phyloP scores from a whole-genome alignment of 2,329 filamentous ascomycete genomes.

The Phialemoniopsis sp. region DNA sequence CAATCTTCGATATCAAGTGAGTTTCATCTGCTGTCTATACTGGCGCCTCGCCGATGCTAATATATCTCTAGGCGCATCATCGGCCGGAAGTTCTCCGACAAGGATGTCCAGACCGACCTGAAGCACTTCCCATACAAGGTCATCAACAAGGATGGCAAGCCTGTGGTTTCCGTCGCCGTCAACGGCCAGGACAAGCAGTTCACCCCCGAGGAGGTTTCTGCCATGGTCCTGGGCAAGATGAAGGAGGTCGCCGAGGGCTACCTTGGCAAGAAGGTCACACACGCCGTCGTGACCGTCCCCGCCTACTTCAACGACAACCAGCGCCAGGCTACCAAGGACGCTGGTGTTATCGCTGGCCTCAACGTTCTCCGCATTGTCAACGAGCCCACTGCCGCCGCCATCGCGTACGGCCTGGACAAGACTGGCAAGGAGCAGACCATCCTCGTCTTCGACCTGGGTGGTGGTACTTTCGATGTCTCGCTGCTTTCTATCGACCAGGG shows the following conservation, averaged over 20 bases:
- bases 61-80: slow-evolving; percentile 64
- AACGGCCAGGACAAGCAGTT: slow-evolving; percentile 50
- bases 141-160: slow-evolving; percentile 77
- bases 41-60: slow-evolving; percentile 21
- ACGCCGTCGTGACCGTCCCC: slow-evolving; percentile 89
- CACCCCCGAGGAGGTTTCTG: slow-evolving; percentile 58
- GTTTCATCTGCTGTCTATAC: slow-evolving; percentile 22
- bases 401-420: slow-evolving; percentile 92
- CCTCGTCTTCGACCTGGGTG: slow-evolving; percentile 81
- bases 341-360: slow-evolving; percentile 84
- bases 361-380: slow-evolving; percentile 96
- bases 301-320: slow-evolving; percentile 99
- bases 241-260: slow-evolving; percentile 67
- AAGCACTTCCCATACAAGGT: slow-evolving; percentile 99
- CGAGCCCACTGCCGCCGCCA: slow-evolving; percentile 92
- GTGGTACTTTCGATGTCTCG: slow-evolving; percentile 92
- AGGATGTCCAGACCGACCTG: slow-evolving; percentile 85
- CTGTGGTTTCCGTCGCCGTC: slow-evolving; percentile 71
- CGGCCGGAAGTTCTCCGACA: slow-evolving; percentile 77
- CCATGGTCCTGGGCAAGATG: slow-evolving; percentile 61
- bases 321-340: slow-evolving; percentile 94
- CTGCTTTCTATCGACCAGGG: slow-evolving; percentile 88
- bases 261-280: slow-evolving; percentile 77
- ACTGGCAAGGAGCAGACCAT: slow-evolving; percentile 83
- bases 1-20: slow-evolving; percentile 81